Conservation (phyloP, 2,329 filamentous ascomycete genomes). For the Pseudohalonectria lignicola region DNA sequence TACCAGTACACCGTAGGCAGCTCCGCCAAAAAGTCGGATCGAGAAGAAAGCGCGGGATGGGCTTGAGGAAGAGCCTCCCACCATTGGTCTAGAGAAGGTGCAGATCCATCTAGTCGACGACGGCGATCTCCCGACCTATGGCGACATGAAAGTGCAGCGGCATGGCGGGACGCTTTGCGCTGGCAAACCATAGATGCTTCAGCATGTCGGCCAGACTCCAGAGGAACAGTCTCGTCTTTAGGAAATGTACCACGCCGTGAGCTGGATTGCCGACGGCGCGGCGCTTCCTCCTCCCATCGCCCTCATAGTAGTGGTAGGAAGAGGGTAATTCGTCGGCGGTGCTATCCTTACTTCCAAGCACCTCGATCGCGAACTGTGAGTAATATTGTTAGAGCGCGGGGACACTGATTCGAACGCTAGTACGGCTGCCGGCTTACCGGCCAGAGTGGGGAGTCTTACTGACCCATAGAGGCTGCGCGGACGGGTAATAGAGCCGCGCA, state of each 20-base stretch:
- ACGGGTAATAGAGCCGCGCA: background rate
- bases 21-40: background rate
- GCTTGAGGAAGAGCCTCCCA: slow-evolving; percentile 4
- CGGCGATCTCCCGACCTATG: background rate
- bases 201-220: background rate
- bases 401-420: slow-evolving; percentile 1
- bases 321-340: slow-evolving; percentile 6
- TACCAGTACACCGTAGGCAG: slow-evolving; percentile 3
- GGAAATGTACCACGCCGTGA: slow-evolving; percentile 3
- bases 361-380: slow-evolving; percentile 5
- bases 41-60: slow-evolving; percentile 4
- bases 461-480: slow-evolving; percentile 2
- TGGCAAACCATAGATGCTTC: slow-evolving; percentile 3
- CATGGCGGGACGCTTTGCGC: background rate
- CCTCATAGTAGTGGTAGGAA: slow-evolving; percentile 7
- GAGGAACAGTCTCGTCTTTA: slow-evolving; percentile 1
- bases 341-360: slow-evolving; percentile 3
- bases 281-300: slow-evolving; percentile 1
- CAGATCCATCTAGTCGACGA: slow-evolving; percentile 3
- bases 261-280: slow-evolving; percentile 1
- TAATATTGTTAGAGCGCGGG: slow-evolving; percentile 3
- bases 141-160: slow-evolving; percentile 2
- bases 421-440: slow-evolving; percentile 4
- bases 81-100: slow-evolving; percentile 4
- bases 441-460: slow-evolving; percentile 2